Conservation (phyloP, 148 eudicot genomes). For the Cornus florida region DNA sequence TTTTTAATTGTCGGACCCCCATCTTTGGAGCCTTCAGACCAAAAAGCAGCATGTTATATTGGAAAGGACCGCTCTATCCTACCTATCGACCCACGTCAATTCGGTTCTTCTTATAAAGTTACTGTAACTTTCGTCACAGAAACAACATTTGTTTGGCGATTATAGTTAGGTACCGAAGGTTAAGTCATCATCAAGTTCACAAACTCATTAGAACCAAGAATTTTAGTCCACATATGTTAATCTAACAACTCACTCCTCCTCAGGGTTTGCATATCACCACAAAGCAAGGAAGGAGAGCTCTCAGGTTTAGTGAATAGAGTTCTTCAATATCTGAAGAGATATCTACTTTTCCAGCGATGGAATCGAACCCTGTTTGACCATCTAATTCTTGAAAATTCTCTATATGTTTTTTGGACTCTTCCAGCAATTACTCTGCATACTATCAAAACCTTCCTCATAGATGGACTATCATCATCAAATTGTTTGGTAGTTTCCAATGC, state of each 20-base stretch:
- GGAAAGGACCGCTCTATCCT: too few species aligned
- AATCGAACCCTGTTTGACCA: slow-evolving; percentile 59
- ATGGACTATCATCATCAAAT: neutral
- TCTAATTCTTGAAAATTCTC: slow-evolving; percentile 42
- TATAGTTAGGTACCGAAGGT: too few species aligned
- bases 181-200: too few species aligned
- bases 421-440: slow-evolving; percentile 81
- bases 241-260: neutral
- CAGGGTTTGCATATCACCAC: slow-evolving; percentile 57
- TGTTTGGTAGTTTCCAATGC: slow-evolving; percentile 46
- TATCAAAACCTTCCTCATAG: slow-evolving; percentile 49
- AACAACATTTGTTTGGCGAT: too few species aligned
- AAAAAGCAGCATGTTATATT: too few species aligned
- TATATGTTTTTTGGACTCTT: slow-evolving; percentile 61
- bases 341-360: slow-evolving; percentile 64
- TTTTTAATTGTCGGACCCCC: too few species aligned
- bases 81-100: too few species aligned
- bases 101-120: too few species aligned
- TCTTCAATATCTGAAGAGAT: slow-evolving; percentile 52
- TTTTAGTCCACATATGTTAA: too few species aligned
- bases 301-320: slow-evolving; percentile 51
- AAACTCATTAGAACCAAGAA: too few species aligned
- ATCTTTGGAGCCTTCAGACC: too few species aligned
- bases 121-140: too few species aligned
- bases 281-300: slow-evolving; percentile 76